Evolutionary conservation across 495 filamentous ascomycete species (phyloP), one percentile per base, ranked within the genome.

Genomic region (Annulohypoxylon stygium): DNA sequence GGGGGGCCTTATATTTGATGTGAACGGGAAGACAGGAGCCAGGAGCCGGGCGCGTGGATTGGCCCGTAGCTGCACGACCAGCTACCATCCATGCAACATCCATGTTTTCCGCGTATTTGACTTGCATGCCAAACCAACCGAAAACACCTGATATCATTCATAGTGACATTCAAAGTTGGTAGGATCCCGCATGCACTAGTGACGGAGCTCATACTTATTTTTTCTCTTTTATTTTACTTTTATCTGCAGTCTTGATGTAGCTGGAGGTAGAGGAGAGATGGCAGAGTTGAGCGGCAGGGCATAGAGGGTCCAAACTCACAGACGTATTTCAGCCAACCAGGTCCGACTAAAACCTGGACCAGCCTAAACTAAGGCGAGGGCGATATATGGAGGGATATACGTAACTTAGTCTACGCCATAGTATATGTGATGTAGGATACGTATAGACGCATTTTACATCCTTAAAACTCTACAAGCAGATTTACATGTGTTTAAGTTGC

Each of bases 41-140:
- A 34, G 20, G 34, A 26, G 55, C 57, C 57, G 48, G 36, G 25
- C 50, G 11, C 57, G 57, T 37, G 65, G 65, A 57, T 61, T 69
- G 58, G 48, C 54, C 58, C 58, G 58, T 36, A 61, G 7, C 43
- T 68, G 54, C 65, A 60, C 54, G 45, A 55, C 34, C 65, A 54
- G 30, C 20, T 30, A 12, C 37, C 36, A 63, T 51, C 45, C 41
- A 37, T 63, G 30, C 60, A 51, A 2, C 30, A 37, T 63, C 60
- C 60, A 63, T 63, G 60, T 34, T 30, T 54, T 54, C 50, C n/a
- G 43, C 16, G 43, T 54, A 57, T 20, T 57, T 57, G 53, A 57
- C 53, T 57, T 57, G 53, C 53, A 57, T 57, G 33, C 11, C 18
- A 26, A 12, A 23, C 33, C 53, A 57, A 57, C 26, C 53, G n/a